These are phyloP conservation scores for Mycotypha africana DNA, from an alignment of 371 early-diverging fungal genomes.

Conservation along the genomic window DNA sequence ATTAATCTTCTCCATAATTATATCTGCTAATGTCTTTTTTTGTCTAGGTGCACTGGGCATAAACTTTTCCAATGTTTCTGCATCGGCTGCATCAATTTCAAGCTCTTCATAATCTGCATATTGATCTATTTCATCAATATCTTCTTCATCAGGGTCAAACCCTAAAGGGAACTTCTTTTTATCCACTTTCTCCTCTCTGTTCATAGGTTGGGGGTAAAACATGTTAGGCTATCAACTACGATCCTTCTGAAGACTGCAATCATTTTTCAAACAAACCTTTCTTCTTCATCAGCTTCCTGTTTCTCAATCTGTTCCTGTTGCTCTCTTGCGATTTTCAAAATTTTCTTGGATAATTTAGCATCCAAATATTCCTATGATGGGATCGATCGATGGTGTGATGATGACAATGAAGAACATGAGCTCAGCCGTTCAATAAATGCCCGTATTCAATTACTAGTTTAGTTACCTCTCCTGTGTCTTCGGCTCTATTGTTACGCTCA, in stretches of 20 bases:
- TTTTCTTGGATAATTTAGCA: conserved; percentile 83
- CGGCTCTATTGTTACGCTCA: conserved; percentile 52
- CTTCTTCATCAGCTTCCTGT: conserved; percentile 24
- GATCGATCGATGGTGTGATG: too few relatives aligned
- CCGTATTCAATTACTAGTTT: too few relatives aligned
- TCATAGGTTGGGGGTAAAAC: too few relatives aligned
- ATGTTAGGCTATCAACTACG: too few relatives aligned
- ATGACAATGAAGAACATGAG: too few relatives aligned
- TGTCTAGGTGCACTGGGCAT: conserved; percentile 78
- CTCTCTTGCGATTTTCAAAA: conserved; percentile 77
- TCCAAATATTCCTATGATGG: conserved; percentile 78
- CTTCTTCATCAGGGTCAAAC: conserved; percentile 46
- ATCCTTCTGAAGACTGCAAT: too few relatives aligned
- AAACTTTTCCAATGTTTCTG: conserved; percentile 80
- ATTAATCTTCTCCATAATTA: conserved; percentile 92
- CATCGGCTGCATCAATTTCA: conserved; percentile 74
- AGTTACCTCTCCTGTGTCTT: conserved; percentile 34
- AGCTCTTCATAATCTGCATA: conserved; percentile 50
- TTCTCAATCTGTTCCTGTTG: conserved; percentile 88
- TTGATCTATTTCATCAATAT: conserved; percentile 52
- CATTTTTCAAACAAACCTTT: too few relatives aligned
- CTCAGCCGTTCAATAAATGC: too few relatives aligned
- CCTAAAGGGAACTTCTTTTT: conserved; percentile 26
- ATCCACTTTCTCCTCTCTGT: too few relatives aligned
- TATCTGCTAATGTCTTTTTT: conserved; percentile 85